A percentile compares a stretch with the other conserved stretches of the same genome.
phyloP scores from a whole-genome alignment of 805 yeast species.

The Candida xiaguanensis region DNA sequence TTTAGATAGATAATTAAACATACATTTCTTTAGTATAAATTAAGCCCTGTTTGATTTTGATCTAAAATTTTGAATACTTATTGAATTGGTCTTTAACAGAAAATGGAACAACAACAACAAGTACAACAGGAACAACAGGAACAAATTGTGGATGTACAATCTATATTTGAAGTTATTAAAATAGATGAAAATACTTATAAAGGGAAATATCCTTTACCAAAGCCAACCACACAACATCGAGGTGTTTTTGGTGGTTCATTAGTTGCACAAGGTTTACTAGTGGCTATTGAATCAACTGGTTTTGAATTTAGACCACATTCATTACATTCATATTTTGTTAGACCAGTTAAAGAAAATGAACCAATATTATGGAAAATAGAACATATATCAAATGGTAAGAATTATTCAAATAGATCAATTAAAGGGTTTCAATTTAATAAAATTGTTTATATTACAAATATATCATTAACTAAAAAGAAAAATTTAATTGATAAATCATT shows the following conservation, averaged over 20 bases:
- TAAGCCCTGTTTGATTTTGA: too few relatives aligned
- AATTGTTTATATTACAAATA: constrained; percentile 22
- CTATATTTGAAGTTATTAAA: constrained; percentile 16
- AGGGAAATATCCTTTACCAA: constrained; percentile 24
- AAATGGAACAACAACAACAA: not conserved
- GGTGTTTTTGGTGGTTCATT: constrained; percentile 42
- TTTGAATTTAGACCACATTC: constrained; percentile 32
- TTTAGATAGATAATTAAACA: too few relatives aligned
- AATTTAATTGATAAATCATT: not conserved
- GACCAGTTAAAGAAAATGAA: constrained; percentile 14
- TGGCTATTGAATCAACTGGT: constrained; percentile 31
- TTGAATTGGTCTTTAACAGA: too few relatives aligned
- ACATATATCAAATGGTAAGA: constrained; percentile 30
- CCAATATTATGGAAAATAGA: constrained; percentile 30
- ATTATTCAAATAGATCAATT: constrained; percentile 30
- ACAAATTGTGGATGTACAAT: not conserved
- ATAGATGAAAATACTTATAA: constrained; percentile 14
- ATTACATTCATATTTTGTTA: constrained; percentile 29
- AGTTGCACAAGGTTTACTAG: constrained; percentile 37
- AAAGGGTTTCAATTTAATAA: constrained; percentile 24
- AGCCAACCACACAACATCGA: constrained; percentile 27
- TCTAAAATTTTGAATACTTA: too few relatives aligned
- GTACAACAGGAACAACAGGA: not conserved
- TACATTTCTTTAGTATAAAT: too few relatives aligned
- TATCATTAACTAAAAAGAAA: constrained; percentile 22